Evolutionary conservation across 2,329 filamentous ascomycete genomes (phyloP), one percentile per base, ranked within the genome.

Genomic region (Paraphaeosphaeria sporulosa): DNA sequence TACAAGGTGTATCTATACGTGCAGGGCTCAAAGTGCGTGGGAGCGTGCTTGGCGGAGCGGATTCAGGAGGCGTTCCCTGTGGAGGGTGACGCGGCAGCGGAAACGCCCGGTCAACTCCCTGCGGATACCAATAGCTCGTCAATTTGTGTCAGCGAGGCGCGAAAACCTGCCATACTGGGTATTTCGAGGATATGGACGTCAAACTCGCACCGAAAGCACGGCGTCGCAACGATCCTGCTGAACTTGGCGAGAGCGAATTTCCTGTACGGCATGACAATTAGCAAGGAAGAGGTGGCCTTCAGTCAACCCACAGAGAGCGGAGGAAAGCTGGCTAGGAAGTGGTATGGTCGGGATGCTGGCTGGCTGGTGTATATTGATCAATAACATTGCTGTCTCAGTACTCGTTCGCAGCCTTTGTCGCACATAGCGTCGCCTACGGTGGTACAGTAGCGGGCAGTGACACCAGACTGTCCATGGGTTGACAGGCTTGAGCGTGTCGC

Each of bases 131-230:
- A 70, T 30, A 71, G 70, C 62, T 76, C 75, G 23, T 75, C 73
- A 36, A 71, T 86, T 59, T 82, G 80, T 1, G 76, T 83, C 38
- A 78, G 79, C 54, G 74, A 78, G 27, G 75, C 79, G 48, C 66
- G 78, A 5, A 62, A 81, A 27, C 76, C 80, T 2, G 86, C 84
- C 2, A 78, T 85, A n/a, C 80, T 89, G 56, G 86, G 87, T 19
- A 83, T 90, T 27, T 88, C 87, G 25, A 83, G 88, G 32, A 87
- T 90, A 65, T 90, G 88, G 88, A 87, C 86, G 0, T 86, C 85
- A 8, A 82, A 80, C 6, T 79, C 82, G 1, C 84, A 85, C 60
- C 82, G 87, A 34, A 78, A 84, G 44, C 82, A 84, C 64, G 86
- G 86, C 9, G 83, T 89, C 55, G 88, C 87, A 4, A 82, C 82